Conservation (phyloP, 805 yeast genomes). For the Starmerella tilneyi region DNA sequence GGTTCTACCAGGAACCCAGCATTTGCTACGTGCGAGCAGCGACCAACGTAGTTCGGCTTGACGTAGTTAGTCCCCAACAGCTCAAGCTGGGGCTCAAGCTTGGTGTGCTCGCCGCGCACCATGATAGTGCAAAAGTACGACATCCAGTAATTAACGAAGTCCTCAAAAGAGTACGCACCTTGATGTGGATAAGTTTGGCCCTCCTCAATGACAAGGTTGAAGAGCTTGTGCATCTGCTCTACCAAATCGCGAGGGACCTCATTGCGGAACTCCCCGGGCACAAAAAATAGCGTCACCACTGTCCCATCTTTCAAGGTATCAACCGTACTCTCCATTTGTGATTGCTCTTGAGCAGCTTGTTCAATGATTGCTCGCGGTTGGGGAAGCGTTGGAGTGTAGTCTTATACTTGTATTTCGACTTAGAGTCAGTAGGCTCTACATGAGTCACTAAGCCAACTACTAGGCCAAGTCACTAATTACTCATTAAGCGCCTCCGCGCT, state of each 20-base stretch:
- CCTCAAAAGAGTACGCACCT: slow-evolving; percentile 35
- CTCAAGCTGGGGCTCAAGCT: slow-evolving; percentile 28
- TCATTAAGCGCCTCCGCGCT: no score
- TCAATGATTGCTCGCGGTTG: background rate
- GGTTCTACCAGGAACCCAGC: slow-evolving; percentile 72
- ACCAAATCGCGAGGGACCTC: slow-evolving; percentile 43
- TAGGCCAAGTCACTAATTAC: no score
- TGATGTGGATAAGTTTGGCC: slow-evolving; percentile 65
- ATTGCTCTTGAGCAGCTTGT: no score
- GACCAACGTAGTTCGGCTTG: slow-evolving; percentile 77
- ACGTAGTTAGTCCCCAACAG: slow-evolving; percentile 68
- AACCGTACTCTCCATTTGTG: slow-evolving; percentile 26
- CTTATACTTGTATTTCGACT: background rate
- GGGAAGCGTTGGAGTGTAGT: background rate
- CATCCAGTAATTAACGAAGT: slow-evolving; percentile 59
- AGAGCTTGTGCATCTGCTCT: slow-evolving; percentile 39
- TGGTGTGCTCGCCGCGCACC: slow-evolving; percentile 36
- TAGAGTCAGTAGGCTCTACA: no score
- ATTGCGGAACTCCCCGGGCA: slow-evolving; percentile 35
- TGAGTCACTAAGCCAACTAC: no score
- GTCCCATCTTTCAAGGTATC: slow-evolving; percentile 28
- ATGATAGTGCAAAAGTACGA: slow-evolving; percentile 55
- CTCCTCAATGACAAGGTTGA: slow-evolving; percentile 55
- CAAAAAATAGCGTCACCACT: slow-evolving; percentile 52
- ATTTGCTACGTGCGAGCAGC: slow-evolving; percentile 79